Conservation (phyloP, 2,329 filamentous ascomycete species). For the Penicillium capsulatum region DNA sequence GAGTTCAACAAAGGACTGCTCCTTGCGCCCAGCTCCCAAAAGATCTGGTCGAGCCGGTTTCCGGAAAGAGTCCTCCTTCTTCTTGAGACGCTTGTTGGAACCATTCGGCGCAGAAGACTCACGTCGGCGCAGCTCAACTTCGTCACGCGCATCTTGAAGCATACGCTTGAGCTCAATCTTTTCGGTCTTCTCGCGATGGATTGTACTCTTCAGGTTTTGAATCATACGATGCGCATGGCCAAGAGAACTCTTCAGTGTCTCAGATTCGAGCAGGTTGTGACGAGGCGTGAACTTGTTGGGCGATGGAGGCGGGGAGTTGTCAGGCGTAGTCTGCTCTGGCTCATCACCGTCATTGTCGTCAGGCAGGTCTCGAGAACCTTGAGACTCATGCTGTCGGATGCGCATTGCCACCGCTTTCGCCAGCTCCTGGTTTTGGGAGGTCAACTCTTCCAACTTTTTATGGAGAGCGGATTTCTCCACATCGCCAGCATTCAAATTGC, state of each 20-base stretch:
- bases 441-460: conserved; percentile 81
- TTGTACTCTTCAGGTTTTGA: conserved; percentile 87
- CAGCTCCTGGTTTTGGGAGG: conserved; percentile 83
- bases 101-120: conserved; percentile 45
- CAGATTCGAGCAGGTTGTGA: conserved; percentile 86
- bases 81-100: conserved; percentile 55
- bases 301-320: conserved; percentile 85
- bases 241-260: conserved; percentile 90
- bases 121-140: conserved; percentile 66
- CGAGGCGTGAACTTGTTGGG: conserved; percentile 88
- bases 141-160: conserved; percentile 90
- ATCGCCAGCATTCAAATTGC: conserved; percentile 73
- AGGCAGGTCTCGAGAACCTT: conserved; percentile 55
- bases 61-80: conserved; percentile 66
- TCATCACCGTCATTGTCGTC: conserved; percentile 63
- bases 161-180: conserved; percentile 94
- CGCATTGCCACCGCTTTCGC: conserved; percentile 77
- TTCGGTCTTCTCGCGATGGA: conserved; percentile 97
- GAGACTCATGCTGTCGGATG: conserved; percentile 62
- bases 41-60: conserved; percentile 69
- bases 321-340: conserved; percentile 68
- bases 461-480: conserved; percentile 73
- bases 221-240: conserved; percentile 95
- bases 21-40: conserved; percentile 69
- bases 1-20: conserved; percentile 71